Evolutionary conservation across 2,329 filamentous ascomycete genomes (phyloP), one percentile per base, ranked within the genome.

Genomic region (Trichoderma sp.): DNA sequence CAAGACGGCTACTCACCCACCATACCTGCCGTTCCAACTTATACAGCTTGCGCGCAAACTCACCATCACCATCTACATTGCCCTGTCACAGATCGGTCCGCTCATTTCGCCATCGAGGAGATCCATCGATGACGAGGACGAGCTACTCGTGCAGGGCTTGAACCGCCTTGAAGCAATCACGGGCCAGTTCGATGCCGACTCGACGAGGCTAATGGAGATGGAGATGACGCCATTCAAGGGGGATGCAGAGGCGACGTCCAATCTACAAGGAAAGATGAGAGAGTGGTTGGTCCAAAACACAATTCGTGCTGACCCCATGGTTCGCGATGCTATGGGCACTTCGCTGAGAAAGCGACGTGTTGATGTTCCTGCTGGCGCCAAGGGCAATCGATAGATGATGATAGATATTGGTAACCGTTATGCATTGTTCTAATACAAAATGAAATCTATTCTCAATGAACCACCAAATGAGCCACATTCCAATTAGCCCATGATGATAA

Each of bases 261-360:
- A 89, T 51, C 73, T 83, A 18, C 88, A 90, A 73, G 86, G 87
- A 53, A 92, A 92, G 77, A 88, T 98, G 82, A 92, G 91, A 81
- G 93, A 96, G 77, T 97, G 94, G 87, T 84, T 98, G 76, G 90
- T 98, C 65, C 90, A 97, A 80, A 97, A 97, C 78, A 95, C 91
- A 15, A 92, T 97, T 73, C 87, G 90, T 75, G 89, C 88, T 62
- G 93, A 95, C 81, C 91, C 91, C 1, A 93, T 95, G 82, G 95
- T 98, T 9, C 88, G 91, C 76, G 91, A 93, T 80, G 94, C 94
- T 0, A 86, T 97, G 76, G 90, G 90, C 28, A 87, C 86, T 72
- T 90, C 90, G 32, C 82, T 95, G 71, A 86, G 88, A 79, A 89
- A 86, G 78, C 83, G 89, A 76, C 86, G 91, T 75, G 80, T 85